Evolutionary conservation across 352 stramenopile genomes (phyloP), one percentile per base, ranked within the genome.

Genomic region (Globisporangium echinulatum): DNA sequence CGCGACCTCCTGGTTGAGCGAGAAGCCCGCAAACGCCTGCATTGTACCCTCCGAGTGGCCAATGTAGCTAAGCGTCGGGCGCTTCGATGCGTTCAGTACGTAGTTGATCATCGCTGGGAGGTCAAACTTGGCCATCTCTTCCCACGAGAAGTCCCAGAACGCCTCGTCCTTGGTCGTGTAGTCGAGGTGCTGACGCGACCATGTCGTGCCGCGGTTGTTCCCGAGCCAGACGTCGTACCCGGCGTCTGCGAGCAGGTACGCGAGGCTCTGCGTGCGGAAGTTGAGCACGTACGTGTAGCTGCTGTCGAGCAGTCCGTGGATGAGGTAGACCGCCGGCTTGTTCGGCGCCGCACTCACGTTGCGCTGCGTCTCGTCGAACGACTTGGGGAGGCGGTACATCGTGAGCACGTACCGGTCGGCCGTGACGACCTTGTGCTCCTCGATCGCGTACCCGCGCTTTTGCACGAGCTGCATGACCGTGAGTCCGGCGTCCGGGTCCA

Each of bases 171-270:
- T 14, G 4, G 50, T 11, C 15, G 44, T 54, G 11, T 44, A 17
- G 13, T 55, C 50, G 13, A 55, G 36, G 67, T 82, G 75, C 49
- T 67, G 46, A 17, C 64, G 67, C 5, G 74, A 87, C 74, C 74
- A 87, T 4, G 74, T 84, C 49, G 68, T 83, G 54, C 74, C 77
- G 44, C 74, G 74, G 64, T 87, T 84, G 64, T 84, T 87, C 44
- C 74, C 77, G 25, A 87, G 70, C 74, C 46, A 46, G 40, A 46
- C 40, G 40, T 46, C 40, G 4, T 73, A 79, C n/a, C 84, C 72
- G 1, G 57, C 74, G 17, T 19, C 17, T 19, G 17, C 17, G 17
- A 19, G 17, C 17, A 19, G 0, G 17, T 19, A 19, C 17, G 17
- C 17, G 17, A 19, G 17, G 17, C 17, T 19, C 17, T 19, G 17